Conservation (phyloP, 2,329 filamentous ascomycete species). For the Penicillium sp. region DNA sequence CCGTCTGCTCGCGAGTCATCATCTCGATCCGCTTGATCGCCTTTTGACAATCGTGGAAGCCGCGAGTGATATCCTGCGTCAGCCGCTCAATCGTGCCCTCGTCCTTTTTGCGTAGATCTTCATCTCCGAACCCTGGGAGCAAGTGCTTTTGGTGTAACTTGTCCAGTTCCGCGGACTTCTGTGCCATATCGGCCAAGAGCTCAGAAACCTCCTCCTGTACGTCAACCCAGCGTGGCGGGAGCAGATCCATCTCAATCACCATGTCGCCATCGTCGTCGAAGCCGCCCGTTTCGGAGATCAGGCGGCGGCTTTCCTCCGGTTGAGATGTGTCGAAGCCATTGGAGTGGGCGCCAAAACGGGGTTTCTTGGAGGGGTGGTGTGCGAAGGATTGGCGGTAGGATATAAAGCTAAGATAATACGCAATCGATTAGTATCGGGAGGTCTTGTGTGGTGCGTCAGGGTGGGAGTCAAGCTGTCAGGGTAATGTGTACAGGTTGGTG, state of each 20-base stretch:
- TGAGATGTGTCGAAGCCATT: conserved; percentile 67
- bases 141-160: conserved; percentile 97
- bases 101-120: conserved; percentile 83
- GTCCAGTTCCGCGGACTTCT: conserved; percentile 82
- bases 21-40: conserved; percentile 85
- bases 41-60: conserved; percentile 87
- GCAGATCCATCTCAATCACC: conserved; percentile 96
- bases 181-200: conserved; percentile 76
- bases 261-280: conserved; percentile 80
- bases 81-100: conserved; percentile 88
- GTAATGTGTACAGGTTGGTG: conserved; percentile 81
- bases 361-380: conserved; percentile 88
- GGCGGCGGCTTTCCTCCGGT: conserved; percentile 74
- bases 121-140: conserved; percentile 93
- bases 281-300: conserved; percentile 79
- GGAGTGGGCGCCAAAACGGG: conserved; percentile 65
- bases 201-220: conserved; percentile 92
- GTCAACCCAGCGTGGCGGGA: conserved; percentile 95
- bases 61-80: conserved; percentile 85
- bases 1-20: conserved; percentile 78
- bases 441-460: neutral
- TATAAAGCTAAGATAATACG: conserved; percentile 71
- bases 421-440: conserved; percentile 18
- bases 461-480: conserved; percentile 11
- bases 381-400: conserved; percentile 99